Percentiles rank a stretch among this genome's conserved stretches.
Evolutionary conservation across 2,329 filamentous ascomycete genomes (phyloP).

Genomic region (Nothophoma quercina): DNA sequence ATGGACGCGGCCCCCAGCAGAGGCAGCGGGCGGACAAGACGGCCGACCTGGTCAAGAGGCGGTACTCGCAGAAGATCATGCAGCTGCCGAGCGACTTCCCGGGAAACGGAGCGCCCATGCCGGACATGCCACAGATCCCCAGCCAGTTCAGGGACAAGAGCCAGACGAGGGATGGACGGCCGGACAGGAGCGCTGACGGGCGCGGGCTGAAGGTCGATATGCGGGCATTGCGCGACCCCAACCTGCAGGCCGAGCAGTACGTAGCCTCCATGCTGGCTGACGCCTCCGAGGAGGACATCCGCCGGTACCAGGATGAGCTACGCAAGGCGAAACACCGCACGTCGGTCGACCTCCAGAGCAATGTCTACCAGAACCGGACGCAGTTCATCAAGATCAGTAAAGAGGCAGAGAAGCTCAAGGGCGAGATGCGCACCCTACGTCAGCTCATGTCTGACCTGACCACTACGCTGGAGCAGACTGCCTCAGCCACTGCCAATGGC

Average conservation of each 20-base stretch:
- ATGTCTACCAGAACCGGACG: slow-evolving; percentile 94
- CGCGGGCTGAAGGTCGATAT: slow-evolving; percentile 75
- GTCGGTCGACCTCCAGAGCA: slow-evolving; percentile 86
- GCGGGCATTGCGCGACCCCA: slow-evolving; percentile 80
- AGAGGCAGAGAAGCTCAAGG: slow-evolving; percentile 96
- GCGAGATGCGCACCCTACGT: slow-evolving; percentile 89
- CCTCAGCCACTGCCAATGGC: slow-evolving; percentile 49
- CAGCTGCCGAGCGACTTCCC: slow-evolving; percentile 75
- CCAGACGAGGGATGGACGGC: slow-evolving; percentile 54
- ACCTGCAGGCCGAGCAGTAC: slow-evolving; percentile 80
- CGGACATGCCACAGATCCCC: slow-evolving; percentile 65
- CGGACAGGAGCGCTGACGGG: slow-evolving; percentile 57
- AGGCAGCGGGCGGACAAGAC: slow-evolving; percentile 61
- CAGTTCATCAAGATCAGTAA: slow-evolving; percentile 99
- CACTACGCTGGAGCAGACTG: slow-evolving; percentile 56
- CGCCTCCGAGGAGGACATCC: slow-evolving; percentile 86
- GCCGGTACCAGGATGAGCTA: slow-evolving; percentile 78
- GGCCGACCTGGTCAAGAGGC: slow-evolving; percentile 86
- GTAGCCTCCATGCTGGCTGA: slow-evolving; percentile 78
- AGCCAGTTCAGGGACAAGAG: slow-evolving; percentile 65
- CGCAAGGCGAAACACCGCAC: slow-evolving; percentile 80
- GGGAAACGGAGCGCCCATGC: slow-evolving; percentile 69
- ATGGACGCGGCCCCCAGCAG: slow-evolving; percentile 45
- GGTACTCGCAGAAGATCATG: slow-evolving; percentile 94
- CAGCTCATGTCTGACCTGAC: slow-evolving; percentile 92